Evolutionary conservation across 495 filamentous ascomycete species (phyloP).

Genomic region (Melanomma pulvis-pyrius): DNA sequence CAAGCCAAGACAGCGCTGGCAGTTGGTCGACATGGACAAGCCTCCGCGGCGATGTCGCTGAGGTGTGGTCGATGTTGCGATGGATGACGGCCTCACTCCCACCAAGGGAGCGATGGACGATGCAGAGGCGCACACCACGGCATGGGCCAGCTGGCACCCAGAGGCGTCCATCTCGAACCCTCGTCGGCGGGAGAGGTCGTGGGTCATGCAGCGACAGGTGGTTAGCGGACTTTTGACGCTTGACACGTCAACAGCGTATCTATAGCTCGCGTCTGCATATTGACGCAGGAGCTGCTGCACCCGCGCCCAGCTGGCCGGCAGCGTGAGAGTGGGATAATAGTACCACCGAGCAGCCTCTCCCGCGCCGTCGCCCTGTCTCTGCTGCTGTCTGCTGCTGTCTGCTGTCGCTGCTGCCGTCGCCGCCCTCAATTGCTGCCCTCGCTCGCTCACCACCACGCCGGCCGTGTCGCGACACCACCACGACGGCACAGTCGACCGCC

Average conservation of each 20-base stretch:
- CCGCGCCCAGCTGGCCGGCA: constrained; percentile 23
- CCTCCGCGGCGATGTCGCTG: constrained; percentile 14
- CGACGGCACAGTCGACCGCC: constrained; percentile 17
- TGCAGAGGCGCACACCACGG: constrained; percentile 4
- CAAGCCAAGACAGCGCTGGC: constrained; percentile 19
- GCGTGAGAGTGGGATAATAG: constrained; percentile 35
- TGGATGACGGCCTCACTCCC: too few relatives aligned
- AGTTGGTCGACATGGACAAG: constrained; percentile 12
- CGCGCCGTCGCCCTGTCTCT: constrained; percentile 29
- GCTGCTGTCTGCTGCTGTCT: constrained; percentile 10
- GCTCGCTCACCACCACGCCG: constrained; percentile 30
- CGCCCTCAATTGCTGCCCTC: constrained; percentile 30
- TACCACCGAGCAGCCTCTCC: constrained; percentile 17
- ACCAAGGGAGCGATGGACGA: not conserved
- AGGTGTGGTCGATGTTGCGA: constrained; percentile 1
- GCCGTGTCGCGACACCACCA: constrained; percentile 23
- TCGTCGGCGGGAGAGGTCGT: constrained; percentile 16
- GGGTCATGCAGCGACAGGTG: constrained; percentile 8
- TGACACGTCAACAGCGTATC: constrained; percentile 33
- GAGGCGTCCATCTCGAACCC: constrained; percentile 24
- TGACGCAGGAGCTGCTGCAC: constrained; percentile 39
- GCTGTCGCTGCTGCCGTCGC: constrained; percentile 24
- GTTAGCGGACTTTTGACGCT: constrained; percentile 29
- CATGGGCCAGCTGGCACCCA: constrained; percentile 39
- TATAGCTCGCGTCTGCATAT: constrained; percentile 35